Conservation (phyloP, 768 basidiomycete species). For the Boletus tomentosulus region DNA sequence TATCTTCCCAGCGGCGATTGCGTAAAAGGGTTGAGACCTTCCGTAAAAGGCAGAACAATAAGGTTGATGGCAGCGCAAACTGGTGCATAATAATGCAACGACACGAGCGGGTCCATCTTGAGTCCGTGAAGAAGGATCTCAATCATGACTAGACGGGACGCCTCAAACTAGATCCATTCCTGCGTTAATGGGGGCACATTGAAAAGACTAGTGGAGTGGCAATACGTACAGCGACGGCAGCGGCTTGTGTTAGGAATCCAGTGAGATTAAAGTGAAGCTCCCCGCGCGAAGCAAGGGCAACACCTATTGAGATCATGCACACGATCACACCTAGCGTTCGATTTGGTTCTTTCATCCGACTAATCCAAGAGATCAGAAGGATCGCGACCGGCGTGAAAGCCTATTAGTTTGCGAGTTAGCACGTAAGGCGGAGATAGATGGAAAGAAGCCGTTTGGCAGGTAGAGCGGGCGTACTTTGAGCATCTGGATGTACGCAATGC, state of each 20-base stretch:
- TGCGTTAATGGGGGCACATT: background rate
- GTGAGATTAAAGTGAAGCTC: constrained; percentile 81
- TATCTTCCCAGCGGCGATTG: constrained; percentile 46
- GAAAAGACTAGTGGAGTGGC: background rate
- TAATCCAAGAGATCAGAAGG: constrained; percentile 88
- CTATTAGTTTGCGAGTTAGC: constrained; percentile 34
- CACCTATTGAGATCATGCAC: constrained; percentile 85
- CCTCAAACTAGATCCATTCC: constrained; percentile 67
- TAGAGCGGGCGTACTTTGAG: constrained; percentile 57
- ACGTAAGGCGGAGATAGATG: background rate
- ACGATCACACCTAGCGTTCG: constrained; percentile 79
- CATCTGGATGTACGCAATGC: constrained; percentile 96
- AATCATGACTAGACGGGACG: constrained; percentile 92
- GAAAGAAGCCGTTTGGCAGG: background rate
- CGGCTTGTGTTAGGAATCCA: constrained; percentile 85
- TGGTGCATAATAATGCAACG: constrained; percentile 94
- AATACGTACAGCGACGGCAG: constrained; percentile 66
- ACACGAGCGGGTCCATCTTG: constrained; percentile 97
- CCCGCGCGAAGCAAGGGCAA: constrained; percentile 85
- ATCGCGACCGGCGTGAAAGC: constrained; percentile 90
- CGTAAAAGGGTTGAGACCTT: constrained; percentile 87
- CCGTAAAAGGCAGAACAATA: constrained; percentile 82
- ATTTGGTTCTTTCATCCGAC: constrained; percentile 85
- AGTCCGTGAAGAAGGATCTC: constrained; percentile 90
- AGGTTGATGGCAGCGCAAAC: constrained; percentile 92